A percentile compares a stretch with the other conserved stretches of the same genome.
Conservation (phyloP, 2,329 filamentous ascomycete species). For the Pochonia chlamydosporia region DNA sequence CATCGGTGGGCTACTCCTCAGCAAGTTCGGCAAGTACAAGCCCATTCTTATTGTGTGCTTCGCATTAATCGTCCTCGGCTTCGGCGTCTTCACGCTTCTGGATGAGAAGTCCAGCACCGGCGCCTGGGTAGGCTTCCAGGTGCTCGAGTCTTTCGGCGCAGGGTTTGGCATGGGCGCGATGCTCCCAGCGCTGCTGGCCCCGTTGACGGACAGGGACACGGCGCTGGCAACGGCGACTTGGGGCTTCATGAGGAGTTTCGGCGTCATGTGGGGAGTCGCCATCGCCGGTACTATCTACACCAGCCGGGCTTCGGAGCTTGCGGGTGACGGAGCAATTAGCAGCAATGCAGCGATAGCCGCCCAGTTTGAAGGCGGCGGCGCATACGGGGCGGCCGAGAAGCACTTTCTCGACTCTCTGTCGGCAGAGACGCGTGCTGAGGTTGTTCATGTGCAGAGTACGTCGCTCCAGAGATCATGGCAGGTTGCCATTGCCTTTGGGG, state of each 20-base stretch:
- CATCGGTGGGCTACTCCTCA: constrained; percentile 19
- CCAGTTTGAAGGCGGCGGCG: too few relatives aligned
- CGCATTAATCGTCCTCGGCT: constrained; percentile 27
- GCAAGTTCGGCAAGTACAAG: constrained; percentile 25
- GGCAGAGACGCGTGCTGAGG: too few relatives aligned
- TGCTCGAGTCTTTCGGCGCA: constrained; percentile 32
- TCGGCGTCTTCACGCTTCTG: constrained; percentile 37
- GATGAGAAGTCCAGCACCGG: constrained; percentile 27
- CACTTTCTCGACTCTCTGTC: too few relatives aligned
- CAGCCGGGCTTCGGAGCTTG: too few relatives aligned
- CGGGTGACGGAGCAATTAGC: too few relatives aligned
- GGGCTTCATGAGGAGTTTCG: constrained; percentile 41
- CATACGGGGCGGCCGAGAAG: too few relatives aligned
- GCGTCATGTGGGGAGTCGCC: constrained; percentile 39
- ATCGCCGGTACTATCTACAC: too few relatives aligned
- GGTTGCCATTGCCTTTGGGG: too few relatives aligned
- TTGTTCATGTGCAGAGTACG: too few relatives aligned
- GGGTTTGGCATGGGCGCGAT: constrained; percentile 36
- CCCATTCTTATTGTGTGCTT: constrained; percentile 27
- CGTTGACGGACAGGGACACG: constrained; percentile 28
- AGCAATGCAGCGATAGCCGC: too few relatives aligned
- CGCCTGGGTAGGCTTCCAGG: constrained; percentile 36
- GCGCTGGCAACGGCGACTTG: constrained; percentile 33
- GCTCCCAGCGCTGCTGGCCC: constrained; percentile 37
- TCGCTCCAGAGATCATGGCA: too few relatives aligned